Base-by-base conservation (phyloP, 129 eudicot species). In the Logfia minima region DNA sequence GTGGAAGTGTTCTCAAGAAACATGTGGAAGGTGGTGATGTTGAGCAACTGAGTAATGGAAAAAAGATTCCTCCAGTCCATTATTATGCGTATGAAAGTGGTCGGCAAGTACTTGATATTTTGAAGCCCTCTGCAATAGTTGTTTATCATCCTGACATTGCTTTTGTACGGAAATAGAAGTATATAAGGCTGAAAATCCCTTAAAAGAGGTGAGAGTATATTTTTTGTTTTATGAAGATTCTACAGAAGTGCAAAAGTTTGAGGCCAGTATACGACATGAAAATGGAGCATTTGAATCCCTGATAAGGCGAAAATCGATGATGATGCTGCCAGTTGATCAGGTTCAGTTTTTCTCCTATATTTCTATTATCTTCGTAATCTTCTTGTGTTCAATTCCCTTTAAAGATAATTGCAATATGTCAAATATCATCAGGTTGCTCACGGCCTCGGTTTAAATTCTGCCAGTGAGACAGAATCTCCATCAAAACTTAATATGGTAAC, bases 261-360 rank as follows among this genome's bases (percentile, higher is more conserved):
- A 94, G 87, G 96, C 99, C 63, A 88, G 99, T 81, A 80, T 91
- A 75, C 89, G 96, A 43, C 85, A 97, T 70, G 99, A 94, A 82
- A 91, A 94, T 89, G 92, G 93, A 79, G 99, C 99, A 16, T 89
- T 94, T 83, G 99, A 94, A 77, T 91, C 99, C 37, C 80, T 94
- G 84, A 94, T 94, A 59, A 83, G 99, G 77, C 99, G 91, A 83
- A 94, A 94, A 77, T 94, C 99, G 19, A 77, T 94, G 87, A 94
- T 94, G 99, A 89, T 88, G 92, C 71, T 94, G 71, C 96, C 99
- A 66, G 89, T 82, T 82, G 86, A 88, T 81, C 92, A 89, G 96
- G 98, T 91, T 67, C 31, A 16, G 81, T 62, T 77, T n/a, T 77
- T 31, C 45, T 65, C 26, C 28, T 22, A 48, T 48, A 48, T 13